Percentiles rank a stretch among this genome's conserved stretches.
These are phyloP conservation scores for Mucor lusitanicus DNA, from an alignment of 371 early-diverging fungal genomes.

Conservation along the genomic window DNA sequence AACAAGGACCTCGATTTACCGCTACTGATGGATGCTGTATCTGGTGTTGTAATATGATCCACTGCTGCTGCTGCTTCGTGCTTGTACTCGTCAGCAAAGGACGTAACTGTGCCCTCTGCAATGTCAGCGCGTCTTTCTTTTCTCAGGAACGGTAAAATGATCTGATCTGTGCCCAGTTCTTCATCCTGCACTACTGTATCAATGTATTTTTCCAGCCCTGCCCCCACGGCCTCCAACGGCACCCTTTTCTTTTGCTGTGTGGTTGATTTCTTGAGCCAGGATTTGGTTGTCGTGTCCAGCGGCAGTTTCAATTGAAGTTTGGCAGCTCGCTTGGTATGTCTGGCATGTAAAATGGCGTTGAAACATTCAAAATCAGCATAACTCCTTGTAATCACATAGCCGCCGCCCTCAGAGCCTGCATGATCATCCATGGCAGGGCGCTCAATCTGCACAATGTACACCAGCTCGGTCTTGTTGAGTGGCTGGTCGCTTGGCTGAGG, in stretches of 20 bases:
- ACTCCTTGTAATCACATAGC: slow-evolving; percentile 50
- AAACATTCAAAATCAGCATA: slow-evolving; percentile 50
- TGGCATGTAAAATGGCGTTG: slow-evolving; percentile 35
- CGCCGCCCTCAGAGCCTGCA: slow-evolving; percentile 48
- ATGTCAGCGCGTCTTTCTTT: slow-evolving; percentile 39
- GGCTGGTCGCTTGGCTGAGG: slow-evolving; percentile 7
- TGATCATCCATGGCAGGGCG: slow-evolving; percentile 35
- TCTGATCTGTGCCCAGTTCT: slow-evolving; percentile 42
- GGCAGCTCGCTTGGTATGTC: slow-evolving; percentile 30
- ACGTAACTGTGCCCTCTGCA: slow-evolving; percentile 13
- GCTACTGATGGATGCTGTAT: background rate
- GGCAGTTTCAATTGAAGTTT: slow-evolving; percentile 38
- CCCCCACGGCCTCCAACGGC: slow-evolving; percentile 20
- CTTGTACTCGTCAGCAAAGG: slow-evolving; percentile 42
- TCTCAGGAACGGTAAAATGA: slow-evolving; percentile 40
- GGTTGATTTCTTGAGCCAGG: slow-evolving; percentile 37
- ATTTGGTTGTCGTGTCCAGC: slow-evolving; percentile 23
- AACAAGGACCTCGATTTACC: slow-evolving; percentile 15
- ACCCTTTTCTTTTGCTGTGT: slow-evolving; percentile 7
- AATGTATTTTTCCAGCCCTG: slow-evolving; percentile 36
- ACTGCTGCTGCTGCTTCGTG: slow-evolving; percentile 23
- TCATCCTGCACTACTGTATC: slow-evolving; percentile 38
- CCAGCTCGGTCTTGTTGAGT: slow-evolving; percentile 26
- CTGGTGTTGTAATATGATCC: background rate
- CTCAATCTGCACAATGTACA: slow-evolving; percentile 52